Base-by-base conservation (phyloP, 2,329 filamentous ascomycete species). In the Aspergillus phoenicis region DNA sequence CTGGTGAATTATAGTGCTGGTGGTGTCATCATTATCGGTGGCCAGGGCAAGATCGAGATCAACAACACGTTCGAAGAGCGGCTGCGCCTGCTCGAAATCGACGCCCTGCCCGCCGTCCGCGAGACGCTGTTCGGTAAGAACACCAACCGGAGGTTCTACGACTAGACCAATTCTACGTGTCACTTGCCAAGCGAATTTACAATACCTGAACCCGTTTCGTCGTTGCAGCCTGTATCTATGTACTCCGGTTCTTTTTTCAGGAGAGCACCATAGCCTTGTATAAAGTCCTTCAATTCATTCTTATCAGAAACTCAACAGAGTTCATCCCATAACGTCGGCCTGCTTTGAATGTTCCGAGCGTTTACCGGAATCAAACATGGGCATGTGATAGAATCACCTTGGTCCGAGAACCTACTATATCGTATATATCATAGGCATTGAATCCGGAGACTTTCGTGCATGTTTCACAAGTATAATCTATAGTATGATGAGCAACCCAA, bases 41-140 rank as follows among this genome's bases (percentile, higher is more conserved):
- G 90, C 68, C 84, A 84, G 66, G 95, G 95, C 76, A 97, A 94
- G 85, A 98, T 99, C 76, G 93, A 97, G 72, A 94, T 99, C 78
- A 93, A 97, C 86, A 98, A 99, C 83, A 98, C 95, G 58, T 91
- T 98, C 69, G 95, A 98, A 76, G 91, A 96, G 75, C 89, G 95
- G 68, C 83, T 99, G 78, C 86, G 85, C 72, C 84, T 98, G 63
- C 87, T 98, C 66, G 90, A 97, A 80, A 88, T 89, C 60, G 90
- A 91, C 68, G 91, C 91, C 55, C 86, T 97, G 61, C 95, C 95
- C 13, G 88, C 88, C 48, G 89, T 99, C 72, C 87, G 95, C 73
- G 86, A 90, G 77, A 90, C 90, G 15, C 84, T 99, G 62, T 99
- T 99, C 73, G 95, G 95, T 63, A 89, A 91, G 82, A 99, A 99